phyloP scores from a whole-genome alignment of 257 asterid genomes.

The Penstemon newberryi region DNA sequence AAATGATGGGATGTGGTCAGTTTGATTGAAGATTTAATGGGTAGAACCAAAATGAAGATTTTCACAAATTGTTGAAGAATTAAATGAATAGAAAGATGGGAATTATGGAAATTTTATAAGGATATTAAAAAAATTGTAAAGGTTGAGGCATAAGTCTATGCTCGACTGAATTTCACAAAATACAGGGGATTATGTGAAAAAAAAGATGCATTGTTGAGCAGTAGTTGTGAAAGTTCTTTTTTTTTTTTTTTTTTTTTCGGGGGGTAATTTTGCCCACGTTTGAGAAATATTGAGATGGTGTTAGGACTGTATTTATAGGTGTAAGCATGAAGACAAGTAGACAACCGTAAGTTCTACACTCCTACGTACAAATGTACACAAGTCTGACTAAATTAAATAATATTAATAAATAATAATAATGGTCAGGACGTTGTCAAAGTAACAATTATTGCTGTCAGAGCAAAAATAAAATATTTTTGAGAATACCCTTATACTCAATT shows the following conservation, averaged over 20 bases:
- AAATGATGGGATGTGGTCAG: conserved; percentile 3
- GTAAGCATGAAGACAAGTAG: too few species aligned
- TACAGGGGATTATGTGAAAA: not conserved
- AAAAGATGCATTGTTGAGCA: conserved; percentile 29
- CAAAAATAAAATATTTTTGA: too few species aligned
- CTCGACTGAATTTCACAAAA: not conserved
- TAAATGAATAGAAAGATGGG: not conserved
- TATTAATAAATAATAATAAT: too few species aligned
- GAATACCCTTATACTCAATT: too few species aligned
- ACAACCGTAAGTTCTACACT: too few species aligned
- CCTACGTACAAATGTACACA: too few species aligned
- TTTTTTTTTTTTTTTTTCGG: not conserved
- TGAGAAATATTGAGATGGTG: not conserved
- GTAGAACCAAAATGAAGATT: too few species aligned
- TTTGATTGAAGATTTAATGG: conserved; percentile 2
- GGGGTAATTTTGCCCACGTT: not conserved
- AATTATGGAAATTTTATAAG: not conserved
- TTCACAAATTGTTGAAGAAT: not conserved
- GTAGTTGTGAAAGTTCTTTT: conserved; percentile 34
- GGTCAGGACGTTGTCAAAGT: too few species aligned
- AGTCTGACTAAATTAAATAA: too few species aligned
- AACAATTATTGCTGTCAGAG: too few species aligned
- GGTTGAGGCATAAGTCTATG: too few species aligned
- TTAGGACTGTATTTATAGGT: too few species aligned
- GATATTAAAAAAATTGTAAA: not conserved